phyloP scores from a whole-genome alignment of 2,329 filamentous ascomycete genomes.

The Diplodia intermedia region DNA sequence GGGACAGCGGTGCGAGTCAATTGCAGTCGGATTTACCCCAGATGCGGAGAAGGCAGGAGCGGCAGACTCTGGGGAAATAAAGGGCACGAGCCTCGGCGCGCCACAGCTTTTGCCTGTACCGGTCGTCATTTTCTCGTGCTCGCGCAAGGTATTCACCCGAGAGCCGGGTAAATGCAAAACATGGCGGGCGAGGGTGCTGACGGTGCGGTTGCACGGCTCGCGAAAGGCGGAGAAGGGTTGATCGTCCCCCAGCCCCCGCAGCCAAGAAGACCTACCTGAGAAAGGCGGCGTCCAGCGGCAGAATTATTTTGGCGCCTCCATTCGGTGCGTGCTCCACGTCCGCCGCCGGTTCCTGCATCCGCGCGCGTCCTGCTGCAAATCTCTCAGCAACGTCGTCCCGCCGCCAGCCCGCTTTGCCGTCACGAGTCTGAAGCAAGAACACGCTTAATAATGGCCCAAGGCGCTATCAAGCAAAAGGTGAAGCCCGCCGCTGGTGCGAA shows the following conservation, averaged over 20 bases:
- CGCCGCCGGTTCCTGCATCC: not conserved
- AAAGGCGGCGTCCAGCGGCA: not conserved
- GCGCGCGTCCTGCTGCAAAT: not conserved
- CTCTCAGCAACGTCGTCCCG: not conserved
- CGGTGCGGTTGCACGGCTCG: slow-evolving; percentile 9
- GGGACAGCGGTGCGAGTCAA: slow-evolving; percentile 3
- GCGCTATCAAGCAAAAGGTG: slow-evolving; percentile 56
- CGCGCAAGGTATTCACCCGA: slow-evolving; percentile 13
- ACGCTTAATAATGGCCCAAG: slow-evolving; percentile 54
- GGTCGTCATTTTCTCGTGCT: not conserved
- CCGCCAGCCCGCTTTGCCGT: not conserved
- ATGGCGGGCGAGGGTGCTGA: not conserved
- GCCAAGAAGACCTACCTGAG: too few relatives aligned
- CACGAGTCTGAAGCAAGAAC: not conserved
- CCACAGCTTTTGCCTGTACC: not conserved
- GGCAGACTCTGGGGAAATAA: not conserved
- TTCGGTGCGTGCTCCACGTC: not conserved
- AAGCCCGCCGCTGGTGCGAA: slow-evolving; percentile 22
- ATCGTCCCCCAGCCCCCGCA: not conserved
- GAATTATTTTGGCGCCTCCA: slow-evolving; percentile 6
- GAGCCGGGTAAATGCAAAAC: slow-evolving; percentile 19
- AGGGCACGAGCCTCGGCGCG: slow-evolving; percentile 6
- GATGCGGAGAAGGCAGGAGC: slow-evolving; percentile 14
- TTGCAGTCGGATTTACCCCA: slow-evolving; percentile 18
- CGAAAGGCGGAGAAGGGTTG: slow-evolving; percentile 8